Evolutionary conservation across 768 basidiomycete species (phyloP), one percentile per base, ranked within the genome.

Genomic region (Chlorophyllum brunneum): DNA sequence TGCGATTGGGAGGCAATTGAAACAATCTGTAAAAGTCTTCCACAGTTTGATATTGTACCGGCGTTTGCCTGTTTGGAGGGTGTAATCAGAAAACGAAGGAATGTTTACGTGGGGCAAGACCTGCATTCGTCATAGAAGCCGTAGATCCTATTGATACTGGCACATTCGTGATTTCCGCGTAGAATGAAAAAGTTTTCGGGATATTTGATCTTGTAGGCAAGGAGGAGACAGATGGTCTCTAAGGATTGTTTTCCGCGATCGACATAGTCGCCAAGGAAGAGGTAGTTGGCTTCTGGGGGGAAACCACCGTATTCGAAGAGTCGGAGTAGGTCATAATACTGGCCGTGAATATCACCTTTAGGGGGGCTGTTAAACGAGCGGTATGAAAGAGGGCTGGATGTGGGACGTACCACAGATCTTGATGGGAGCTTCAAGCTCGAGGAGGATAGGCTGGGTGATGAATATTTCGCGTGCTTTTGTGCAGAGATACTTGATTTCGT

Each of bases 181-280:
- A 99, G 82, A 69, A 99, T 95, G 78, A 99, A 99, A 77, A 99
- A 99, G 79, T 99, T 99, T 83, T 99, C 95, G 47, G 95, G 95
- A 78, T 98, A 99, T 81, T 98, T 99, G 80, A 95, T 95, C 82
- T 99, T 99, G 88, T 99, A 99, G 40, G 95, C 95, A 60, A 99
- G 85, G 54, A 99, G 80, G 40, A 99, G 85, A 68, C 95, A 98
- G 68, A 99, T 99, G n/a, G 95, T 99, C 76, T 99, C 95, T 63
- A 99, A 81, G 41, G 90, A 93, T 71, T 99, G 95, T 72, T 99
- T 99, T 62, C 95, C 95, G 68, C 95, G 87, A 75, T 99, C 95
- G 65, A 99, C 95, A 66, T 99, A 99, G 74, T 99, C 95, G 57
- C 95, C 95, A 48, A 99, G 85, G 82, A 99, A 99, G 61, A 99